Conservation (phyloP, 768 basidiomycete genomes). For the Tricholoma terreum region DNA sequence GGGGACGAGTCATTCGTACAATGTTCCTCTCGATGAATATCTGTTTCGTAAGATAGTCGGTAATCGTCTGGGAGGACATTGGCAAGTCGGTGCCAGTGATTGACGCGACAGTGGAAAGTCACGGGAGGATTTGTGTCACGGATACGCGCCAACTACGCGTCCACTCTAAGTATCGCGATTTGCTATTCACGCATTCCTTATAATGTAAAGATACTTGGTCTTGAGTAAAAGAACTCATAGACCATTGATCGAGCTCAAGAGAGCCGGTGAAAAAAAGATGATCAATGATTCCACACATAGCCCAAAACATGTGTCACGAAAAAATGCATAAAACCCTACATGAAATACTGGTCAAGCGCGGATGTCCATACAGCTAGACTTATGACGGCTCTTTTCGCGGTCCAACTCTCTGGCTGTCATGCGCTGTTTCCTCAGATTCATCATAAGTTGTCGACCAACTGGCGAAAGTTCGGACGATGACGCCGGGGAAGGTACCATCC, state of each 20-base stretch:
- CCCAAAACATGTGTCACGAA: neutral
- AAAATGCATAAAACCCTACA: neutral
- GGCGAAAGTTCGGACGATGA: constrained; percentile 76
- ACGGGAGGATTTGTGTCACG: too few species aligned
- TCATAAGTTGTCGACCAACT: constrained; percentile 65
- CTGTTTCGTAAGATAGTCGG: constrained; percentile 50
- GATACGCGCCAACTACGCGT: too few species aligned
- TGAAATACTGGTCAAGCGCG: neutral
- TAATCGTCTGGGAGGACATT: constrained; percentile 42
- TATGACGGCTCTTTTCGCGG: constrained; percentile 16
- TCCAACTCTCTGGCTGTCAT: constrained; percentile 36
- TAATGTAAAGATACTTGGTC: too few species aligned
- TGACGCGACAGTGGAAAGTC: neutral
- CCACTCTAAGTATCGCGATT: too few species aligned
- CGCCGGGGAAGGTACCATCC: constrained; percentile 55
- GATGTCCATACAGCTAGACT: too few species aligned
- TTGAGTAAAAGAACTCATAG: too few species aligned
- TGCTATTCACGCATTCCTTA: too few species aligned
- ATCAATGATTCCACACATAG: too few species aligned
- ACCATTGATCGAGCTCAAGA: neutral
- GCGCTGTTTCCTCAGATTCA: constrained; percentile 51
- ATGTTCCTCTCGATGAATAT: constrained; percentile 50
- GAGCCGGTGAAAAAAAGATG: neutral
- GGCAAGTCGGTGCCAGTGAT: neutral
- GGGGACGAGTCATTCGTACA: constrained; percentile 25